Percentiles rank a stretch among this genome's conserved stretches.
phyloP scores from a whole-genome alignment of 805 yeast species.

The Komagataella populi region DNA sequence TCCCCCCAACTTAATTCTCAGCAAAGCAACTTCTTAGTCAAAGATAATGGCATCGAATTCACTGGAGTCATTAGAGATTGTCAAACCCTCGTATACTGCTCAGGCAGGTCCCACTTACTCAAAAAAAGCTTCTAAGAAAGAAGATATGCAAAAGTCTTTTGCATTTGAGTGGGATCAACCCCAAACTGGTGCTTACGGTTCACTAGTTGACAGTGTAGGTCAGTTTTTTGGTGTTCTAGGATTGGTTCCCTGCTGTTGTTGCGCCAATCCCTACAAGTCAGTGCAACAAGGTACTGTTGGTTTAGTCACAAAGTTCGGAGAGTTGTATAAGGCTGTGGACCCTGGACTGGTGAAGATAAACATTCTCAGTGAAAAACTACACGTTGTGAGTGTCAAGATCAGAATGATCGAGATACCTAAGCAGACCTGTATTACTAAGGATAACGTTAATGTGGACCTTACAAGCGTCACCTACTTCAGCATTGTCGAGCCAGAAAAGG shows the following conservation, averaged over 20 bases:
- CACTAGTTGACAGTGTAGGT: conserved; percentile 27
- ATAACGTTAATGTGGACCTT: conserved; percentile 47
- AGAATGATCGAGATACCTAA: conserved; percentile 52
- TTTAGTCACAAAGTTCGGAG: conserved; percentile 52
- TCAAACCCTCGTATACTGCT: neutral
- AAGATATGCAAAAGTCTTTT: conserved; percentile 11
- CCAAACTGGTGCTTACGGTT: conserved; percentile 20
- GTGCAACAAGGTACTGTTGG: conserved; percentile 63
- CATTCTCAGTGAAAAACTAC: conserved; percentile 46
- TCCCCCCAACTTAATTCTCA: neutral
- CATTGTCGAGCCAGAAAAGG: conserved; percentile 54
- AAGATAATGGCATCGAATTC: neutral
- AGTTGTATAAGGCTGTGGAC: conserved; percentile 48
- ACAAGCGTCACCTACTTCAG: conserved; percentile 59
- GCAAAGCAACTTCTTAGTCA: neutral
- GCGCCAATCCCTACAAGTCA: conserved; percentile 41
- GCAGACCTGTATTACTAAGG: conserved; percentile 60
- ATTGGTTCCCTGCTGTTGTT: conserved; percentile 41
- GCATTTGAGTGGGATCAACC: conserved; percentile 22
- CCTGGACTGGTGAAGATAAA: conserved; percentile 58
- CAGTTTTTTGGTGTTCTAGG: conserved; percentile 37
- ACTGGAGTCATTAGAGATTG: neutral
- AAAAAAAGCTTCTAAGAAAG: conserved; percentile 2
- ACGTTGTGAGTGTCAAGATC: conserved; percentile 36
- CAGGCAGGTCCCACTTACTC: neutral